Conservation (phyloP, 73 alveolate genomes). For the Paramecium octaurelia region DNA sequence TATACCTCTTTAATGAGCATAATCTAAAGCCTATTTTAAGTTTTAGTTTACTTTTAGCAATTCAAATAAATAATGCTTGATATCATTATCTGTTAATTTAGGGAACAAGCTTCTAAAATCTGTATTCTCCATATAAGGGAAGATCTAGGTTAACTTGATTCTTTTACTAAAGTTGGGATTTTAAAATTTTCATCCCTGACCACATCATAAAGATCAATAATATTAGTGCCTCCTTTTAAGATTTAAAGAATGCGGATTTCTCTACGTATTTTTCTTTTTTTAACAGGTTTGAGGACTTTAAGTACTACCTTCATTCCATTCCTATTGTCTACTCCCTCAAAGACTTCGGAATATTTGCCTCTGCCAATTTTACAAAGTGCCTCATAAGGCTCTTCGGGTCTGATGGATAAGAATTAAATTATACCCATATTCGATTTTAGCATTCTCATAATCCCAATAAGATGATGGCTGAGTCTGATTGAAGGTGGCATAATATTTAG, state of each 20-base stretch:
- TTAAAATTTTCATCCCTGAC: constrained; percentile 85
- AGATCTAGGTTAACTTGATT: not conserved
- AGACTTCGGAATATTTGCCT: constrained; percentile 98
- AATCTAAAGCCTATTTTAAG: constrained; percentile 85
- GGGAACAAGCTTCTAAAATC: constrained; percentile 78
- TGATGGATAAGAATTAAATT: not conserved
- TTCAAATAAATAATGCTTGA: constrained; percentile 75
- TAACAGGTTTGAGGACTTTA: constrained; percentile 96
- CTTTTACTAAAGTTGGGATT: constrained; percentile 72
- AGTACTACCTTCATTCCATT: constrained; percentile 84
- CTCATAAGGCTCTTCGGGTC: constrained; percentile 91
- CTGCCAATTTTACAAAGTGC: constrained; percentile 93
- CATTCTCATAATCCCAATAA: constrained; percentile 79
- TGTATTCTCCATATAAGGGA: constrained; percentile 73
- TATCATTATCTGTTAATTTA: constrained; percentile 76
- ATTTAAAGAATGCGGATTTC: constrained; percentile 84
- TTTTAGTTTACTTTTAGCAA: constrained; percentile 58
- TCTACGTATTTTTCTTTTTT: constrained; percentile 91
- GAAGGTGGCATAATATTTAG: constrained; percentile 68
- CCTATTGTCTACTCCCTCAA: constrained; percentile 89
- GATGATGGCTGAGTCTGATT: constrained; percentile 66
- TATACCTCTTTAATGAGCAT: constrained; percentile 95
- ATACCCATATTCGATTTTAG: constrained; percentile 77
- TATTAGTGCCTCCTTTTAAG: constrained; percentile 81
- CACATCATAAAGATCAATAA: constrained; percentile 73